A percentile compares a stretch with the other conserved stretches of the same genome.
phyloP scores from a whole-genome alignment of 306 rosid species.

The Malus sieversii region DNA sequence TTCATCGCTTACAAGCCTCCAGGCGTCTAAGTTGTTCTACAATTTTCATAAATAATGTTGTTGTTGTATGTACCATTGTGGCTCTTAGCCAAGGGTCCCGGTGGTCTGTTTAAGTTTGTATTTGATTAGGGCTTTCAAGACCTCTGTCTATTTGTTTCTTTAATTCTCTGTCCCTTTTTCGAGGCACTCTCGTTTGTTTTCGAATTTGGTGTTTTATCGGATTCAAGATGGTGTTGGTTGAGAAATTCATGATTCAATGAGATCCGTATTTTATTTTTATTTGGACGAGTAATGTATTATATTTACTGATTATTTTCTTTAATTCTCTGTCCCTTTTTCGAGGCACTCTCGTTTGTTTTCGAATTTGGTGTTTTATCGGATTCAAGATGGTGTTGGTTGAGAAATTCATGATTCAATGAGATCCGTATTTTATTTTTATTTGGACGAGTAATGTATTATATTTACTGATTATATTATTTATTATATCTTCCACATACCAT shows the following conservation, averaged over 20 bases:
- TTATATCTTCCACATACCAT: no score
- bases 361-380: conserved; percentile 4
- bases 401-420: background rate
- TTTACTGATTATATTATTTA: background rate
- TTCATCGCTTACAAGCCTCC: conserved; percentile 64
- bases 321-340: background rate
- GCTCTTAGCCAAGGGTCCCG: background rate
- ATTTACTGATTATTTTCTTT: no score
- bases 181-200: no score
- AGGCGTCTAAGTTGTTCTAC: background rate
- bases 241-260: no score
- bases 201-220: no score
- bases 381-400: background rate
- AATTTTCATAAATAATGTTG: background rate
- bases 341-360: background rate
- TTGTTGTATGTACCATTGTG: background rate
- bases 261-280: no score
- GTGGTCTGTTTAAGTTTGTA: background rate
- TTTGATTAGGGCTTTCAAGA: background rate
- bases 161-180: no score
- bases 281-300: no score
- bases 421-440: background rate
- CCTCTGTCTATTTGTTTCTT: background rate
- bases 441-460: background rate
- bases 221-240: no score